A percentile compares a stretch with the other conserved stretches of the same genome.
These are phyloP conservation scores for Trichoderma koningii DNA, from an alignment of 2,329 filamentous ascomycete genomes.

Conservation along the genomic window DNA sequence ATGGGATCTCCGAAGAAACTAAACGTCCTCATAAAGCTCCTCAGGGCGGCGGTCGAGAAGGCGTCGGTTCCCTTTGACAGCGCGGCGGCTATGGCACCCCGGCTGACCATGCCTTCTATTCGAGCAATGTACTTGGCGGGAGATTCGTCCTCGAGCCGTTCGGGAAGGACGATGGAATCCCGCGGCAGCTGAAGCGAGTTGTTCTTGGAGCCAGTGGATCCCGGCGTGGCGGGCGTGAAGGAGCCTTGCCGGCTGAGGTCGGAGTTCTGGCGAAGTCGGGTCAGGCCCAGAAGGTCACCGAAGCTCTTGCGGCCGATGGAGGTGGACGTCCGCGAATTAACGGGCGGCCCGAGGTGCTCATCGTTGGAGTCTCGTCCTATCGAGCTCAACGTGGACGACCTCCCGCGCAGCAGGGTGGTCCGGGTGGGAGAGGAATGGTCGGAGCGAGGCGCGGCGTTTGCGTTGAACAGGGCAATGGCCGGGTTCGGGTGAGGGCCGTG, in stretches of 20 bases:
- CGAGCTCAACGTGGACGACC: conserved; percentile 90
- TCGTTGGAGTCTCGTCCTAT: conserved; percentile 72
- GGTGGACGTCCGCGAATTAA: conserved; percentile 70
- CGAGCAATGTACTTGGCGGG: conserved; percentile 85
- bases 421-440: conserved; percentile 71
- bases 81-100: conserved; percentile 80
- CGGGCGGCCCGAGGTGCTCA: conserved; percentile 66
- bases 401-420: conserved; percentile 63
- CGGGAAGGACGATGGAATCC: conserved; percentile 69
- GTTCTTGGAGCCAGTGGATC: conserved; percentile 71
- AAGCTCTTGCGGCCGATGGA: conserved; percentile 94
- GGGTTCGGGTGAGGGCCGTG: conserved; percentile 31
- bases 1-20: conserved; percentile 95
- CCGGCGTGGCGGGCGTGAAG: conserved; percentile 69
- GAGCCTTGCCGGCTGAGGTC: conserved; percentile 72
- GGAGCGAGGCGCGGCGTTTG: conserved; percentile 45
- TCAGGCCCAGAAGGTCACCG: conserved; percentile 79
- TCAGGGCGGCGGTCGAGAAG: conserved; percentile 79
- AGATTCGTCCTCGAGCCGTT: conserved; percentile 83
- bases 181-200: conserved; percentile 79
- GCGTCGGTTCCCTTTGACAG: conserved; percentile 83
- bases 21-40: conserved; percentile 95
- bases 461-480: conserved; percentile 43
- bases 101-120: conserved; percentile 76
- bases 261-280: conserved; percentile 78